Conservation (phyloP, 1,284 basidiomycete genomes). For the Fomes fomentarius region DNA sequence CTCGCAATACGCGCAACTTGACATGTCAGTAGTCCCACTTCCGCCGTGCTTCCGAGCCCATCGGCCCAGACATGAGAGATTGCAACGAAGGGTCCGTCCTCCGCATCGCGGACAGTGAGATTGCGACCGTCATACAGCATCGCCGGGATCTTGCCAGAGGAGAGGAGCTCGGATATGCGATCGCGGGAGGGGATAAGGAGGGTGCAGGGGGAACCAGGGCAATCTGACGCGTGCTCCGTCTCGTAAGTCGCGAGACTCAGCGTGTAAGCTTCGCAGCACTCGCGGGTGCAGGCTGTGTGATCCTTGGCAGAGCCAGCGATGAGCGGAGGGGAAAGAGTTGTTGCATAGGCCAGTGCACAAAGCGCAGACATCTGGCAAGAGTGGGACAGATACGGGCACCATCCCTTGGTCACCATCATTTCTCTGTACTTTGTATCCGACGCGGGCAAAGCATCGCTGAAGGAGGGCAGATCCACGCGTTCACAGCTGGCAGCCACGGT, state of each 20-base stretch:
- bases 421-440: no score
- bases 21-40: conserved; percentile 19
- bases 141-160: not conserved
- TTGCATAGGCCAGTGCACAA: not conserved
- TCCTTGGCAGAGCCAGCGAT: not conserved
- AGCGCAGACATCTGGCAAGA: no score
- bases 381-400: conserved; percentile 1
- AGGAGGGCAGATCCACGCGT: no score
- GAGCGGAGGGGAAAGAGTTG: not conserved
- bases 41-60: conserved; percentile 24
- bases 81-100: conserved; percentile 12
- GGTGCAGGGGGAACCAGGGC: not conserved
- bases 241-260: not conserved
- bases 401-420: not conserved
- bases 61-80: conserved; percentile 28
- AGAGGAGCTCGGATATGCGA: conserved; percentile 5
- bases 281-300: conserved; percentile 2
- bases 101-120: not conserved
- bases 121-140: conserved; percentile 1
- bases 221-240: not conserved
- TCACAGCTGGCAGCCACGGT: no score
- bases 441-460: no score
- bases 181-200: conserved; percentile 5
- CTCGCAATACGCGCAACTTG: conserved; percentile 14
- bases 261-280: not conserved